Conservation (phyloP, 768 basidiomycete species). For the Lanmaoa rubissima region DNA sequence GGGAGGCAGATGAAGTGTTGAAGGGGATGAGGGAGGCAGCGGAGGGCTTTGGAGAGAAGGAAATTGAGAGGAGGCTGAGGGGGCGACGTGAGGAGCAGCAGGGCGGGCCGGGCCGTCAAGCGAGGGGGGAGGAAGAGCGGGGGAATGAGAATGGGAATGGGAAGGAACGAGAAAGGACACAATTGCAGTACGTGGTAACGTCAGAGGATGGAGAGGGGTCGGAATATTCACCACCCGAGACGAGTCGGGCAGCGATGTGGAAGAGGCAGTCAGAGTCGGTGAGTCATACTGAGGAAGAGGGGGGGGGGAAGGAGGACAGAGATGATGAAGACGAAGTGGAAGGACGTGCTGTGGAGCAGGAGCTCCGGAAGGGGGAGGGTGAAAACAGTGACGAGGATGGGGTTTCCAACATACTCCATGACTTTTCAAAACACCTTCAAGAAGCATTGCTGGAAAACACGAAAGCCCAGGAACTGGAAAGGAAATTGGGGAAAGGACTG, state of each 20-base stretch:
- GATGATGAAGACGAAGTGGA: conserved; percentile 5
- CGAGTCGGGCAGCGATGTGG: conserved; percentile 28
- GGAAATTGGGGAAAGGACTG: conserved; percentile 12
- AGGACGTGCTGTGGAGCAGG: conserved; percentile 12
- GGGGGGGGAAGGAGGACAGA: neutral
- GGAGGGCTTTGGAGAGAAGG: conserved; percentile 25
- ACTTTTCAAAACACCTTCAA: conserved; percentile 5
- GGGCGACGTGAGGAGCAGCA: no score
- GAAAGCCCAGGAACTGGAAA: conserved; percentile 14
- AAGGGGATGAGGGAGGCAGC: conserved; percentile 38
- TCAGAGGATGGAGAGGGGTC: conserved; percentile 14
- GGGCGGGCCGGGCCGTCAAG: neutral
- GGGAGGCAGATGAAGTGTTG: conserved; percentile 39
- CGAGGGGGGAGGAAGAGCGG: neutral
- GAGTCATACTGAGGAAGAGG: neutral
- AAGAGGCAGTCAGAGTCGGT: conserved; percentile 14
- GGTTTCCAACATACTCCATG: neutral
- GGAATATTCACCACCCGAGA: conserved; percentile 30
- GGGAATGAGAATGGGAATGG: no score
- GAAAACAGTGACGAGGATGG: neutral
- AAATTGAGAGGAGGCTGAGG: conserved; percentile 7
- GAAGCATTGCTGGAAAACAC: neutral
- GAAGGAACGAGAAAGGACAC: neutral
- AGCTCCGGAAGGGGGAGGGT: neutral
- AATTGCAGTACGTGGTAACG: conserved; percentile 11